Evolutionary conservation across 106 monocot species (phyloP), one percentile per base, ranked within the genome.

Genomic region (Vanilla planifolia): DNA sequence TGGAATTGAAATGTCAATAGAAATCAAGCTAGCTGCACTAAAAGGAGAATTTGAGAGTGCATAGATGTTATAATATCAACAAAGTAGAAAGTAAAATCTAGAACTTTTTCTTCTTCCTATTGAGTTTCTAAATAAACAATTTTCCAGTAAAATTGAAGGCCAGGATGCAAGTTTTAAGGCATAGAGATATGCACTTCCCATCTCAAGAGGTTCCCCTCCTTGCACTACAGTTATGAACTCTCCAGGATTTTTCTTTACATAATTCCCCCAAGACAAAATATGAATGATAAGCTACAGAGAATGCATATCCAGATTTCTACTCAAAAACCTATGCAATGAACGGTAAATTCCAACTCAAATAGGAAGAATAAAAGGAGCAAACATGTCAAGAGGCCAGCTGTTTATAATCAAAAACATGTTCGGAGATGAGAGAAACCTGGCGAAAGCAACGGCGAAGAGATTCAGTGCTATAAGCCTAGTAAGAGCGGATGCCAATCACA

Each of bases 401-500:
- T 37, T 57, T 8, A 11, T 34, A 57, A 8, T 35, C 35, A 33
- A 16, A 57, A 34, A 57, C 57, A 17, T 36, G 2, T 20, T 36
- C 22, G 20, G 21, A 28, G 10, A 24, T 30, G 24, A 16, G 20
- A 9, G 21, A 57, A 57, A 19, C 35, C 3, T 6, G 37, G 17
- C 13, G 26, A 52, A 50, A 27, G 37, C 11, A 22, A 17, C 19
- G 1, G 5, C 9, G 58, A 43, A 28, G 8, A 23, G 6, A 35
- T 30, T 26, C 30, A 10, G 17, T 45, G 65, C 47, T 65, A 60
- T 8, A 60, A 58, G 22, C 29, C 73, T 33, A 60, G 37, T 59
- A 73, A 65, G 17, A 73, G 34, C 4, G 65, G 73, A 23, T 73
- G 73, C 73, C 73, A 73, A 30, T 73, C 73, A 51, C 73, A 73